Base-by-base conservation (phyloP, 345 rosid genomes). In the Crucihimalaya himalaica region DNA sequence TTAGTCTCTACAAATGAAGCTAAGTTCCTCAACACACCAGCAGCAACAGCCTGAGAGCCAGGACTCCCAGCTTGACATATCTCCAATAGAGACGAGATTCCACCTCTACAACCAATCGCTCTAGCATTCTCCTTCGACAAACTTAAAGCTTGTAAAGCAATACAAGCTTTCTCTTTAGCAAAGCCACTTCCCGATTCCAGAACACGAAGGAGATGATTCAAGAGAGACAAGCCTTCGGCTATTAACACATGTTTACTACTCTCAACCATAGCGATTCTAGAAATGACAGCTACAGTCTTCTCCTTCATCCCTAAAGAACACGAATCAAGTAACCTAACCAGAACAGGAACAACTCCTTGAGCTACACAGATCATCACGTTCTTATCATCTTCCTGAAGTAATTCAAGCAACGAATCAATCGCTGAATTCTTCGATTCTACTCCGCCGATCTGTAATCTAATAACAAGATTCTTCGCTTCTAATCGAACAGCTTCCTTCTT, bases 171-270 rank as follows among this genome's bases (percentile, higher is more conserved):
- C 76, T 89, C 97, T 76, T 83, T 88, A 0, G 96, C 90, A 70
- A 86, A 94, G 10, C 97, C 88, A 66, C 90, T 89, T 27, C 98
- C 98, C 0, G 97, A 89, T 71, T 94, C 97, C 16, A 94, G 75
- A 20, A 89, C 84, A 12, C 98, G 87, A 70, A 85, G 86, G 80
- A 94, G 78, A 42, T 89, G 90, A 53, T 88, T 94, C 70, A 94
- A 64, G 3, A 94, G 82, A 75, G 82, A 74, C 70, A 91, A 72
- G 1, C 97, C 97, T 78, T 94, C 97, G 13, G 93, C 90, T 39
- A 85, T 55, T 63, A 94, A 81, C 32, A 83, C 88, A 66, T 88
- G 92, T 70, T 83, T 92, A 72, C 98, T 87, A 50, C 92, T 88
- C 53, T 94, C 96, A 46, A 92, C 87, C 77, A 45, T 78, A 7